Conservation (phyloP, 352 stramenopile species). For the Globisporangium cystogenes region DNA sequence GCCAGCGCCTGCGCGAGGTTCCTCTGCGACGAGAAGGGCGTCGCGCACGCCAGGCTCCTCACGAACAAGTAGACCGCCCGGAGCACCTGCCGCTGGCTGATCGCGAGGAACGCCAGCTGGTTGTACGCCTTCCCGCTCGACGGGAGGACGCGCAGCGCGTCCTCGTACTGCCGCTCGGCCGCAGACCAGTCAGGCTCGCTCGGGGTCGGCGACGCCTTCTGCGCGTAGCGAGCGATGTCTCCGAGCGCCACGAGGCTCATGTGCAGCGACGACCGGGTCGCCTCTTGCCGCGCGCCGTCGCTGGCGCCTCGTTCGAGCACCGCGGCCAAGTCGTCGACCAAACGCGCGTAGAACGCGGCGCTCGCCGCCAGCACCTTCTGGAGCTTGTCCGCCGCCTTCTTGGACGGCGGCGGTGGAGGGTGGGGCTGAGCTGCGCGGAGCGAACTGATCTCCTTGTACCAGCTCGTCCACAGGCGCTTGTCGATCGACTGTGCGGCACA, state of each 20-base stretch:
- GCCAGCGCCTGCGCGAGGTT: slow-evolving; percentile 36
- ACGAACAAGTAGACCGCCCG: slow-evolving; percentile 40
- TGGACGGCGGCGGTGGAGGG: background rate
- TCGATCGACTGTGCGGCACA: slow-evolving; percentile 32
- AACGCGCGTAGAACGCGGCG: slow-evolving; percentile 10
- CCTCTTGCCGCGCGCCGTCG: background rate
- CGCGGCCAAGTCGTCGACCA: slow-evolving; percentile 1
- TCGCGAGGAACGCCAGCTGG: slow-evolving; percentile 41
- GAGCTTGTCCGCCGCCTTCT: slow-evolving; percentile 1
- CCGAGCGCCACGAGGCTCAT: slow-evolving; percentile 40
- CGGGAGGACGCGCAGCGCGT: slow-evolving; percentile 29
- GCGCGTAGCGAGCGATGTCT: slow-evolving; percentile 36
- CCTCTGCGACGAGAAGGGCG: slow-evolving; percentile 25
- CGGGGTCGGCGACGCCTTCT: slow-evolving; percentile 16
- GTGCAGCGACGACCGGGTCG: slow-evolving; percentile 28
- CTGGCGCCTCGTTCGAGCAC: background rate
- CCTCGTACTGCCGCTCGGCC: slow-evolving; percentile 28
- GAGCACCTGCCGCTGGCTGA: slow-evolving; percentile 24
- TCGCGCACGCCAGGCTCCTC: slow-evolving; percentile 33
- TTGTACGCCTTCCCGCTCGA: slow-evolving; percentile 57
- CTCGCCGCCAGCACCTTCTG: slow-evolving; percentile 4
- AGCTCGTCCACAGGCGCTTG: slow-evolving; percentile 56
- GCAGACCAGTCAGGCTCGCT: slow-evolving; percentile 20
- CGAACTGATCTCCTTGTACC: slow-evolving; percentile 48
- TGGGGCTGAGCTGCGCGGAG: slow-evolving; percentile 16